Percentiles rank a stretch among this genome's conserved stretches.
These are phyloP conservation scores for Acanthamoeba quina DNA, from an alignment of 208 protist species.

Conservation along the genomic window DNA sequence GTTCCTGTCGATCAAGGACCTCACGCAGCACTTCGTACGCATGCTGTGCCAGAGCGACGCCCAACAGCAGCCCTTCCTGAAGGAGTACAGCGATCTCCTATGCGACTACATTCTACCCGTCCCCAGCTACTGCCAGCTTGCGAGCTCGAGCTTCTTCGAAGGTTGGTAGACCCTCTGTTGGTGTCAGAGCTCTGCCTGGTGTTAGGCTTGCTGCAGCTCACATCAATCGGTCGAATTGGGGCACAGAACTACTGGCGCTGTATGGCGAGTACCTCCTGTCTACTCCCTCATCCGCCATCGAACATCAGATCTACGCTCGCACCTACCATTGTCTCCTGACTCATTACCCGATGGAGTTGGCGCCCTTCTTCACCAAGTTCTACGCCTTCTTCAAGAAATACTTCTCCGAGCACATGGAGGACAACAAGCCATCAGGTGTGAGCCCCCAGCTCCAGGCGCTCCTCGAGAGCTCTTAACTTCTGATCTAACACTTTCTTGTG, in stretches of 20 bases:
- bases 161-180: not conserved
- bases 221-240: not conserved
- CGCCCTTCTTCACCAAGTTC: conserved; percentile 35
- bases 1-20: conserved; percentile 31
- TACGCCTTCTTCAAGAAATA: conserved; percentile 33
- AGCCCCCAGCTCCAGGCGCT: not conserved
- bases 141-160: conserved; percentile 23
- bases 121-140: conserved; percentile 41
- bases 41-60: conserved; percentile 58
- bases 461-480: not conserved
- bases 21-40: conserved; percentile 22
- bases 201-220: not conserved
- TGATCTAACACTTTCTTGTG: not conserved
- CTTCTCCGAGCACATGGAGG: conserved; percentile 27
- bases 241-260: not conserved
- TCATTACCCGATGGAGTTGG: conserved; percentile 39
- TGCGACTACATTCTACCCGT: conserved; percentile 53
- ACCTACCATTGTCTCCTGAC: conserved; percentile 57
- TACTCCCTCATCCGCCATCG: conserved; percentile 4
- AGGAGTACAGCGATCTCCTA: conserved; percentile 52
- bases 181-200: not conserved
- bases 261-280: conserved; percentile 32
- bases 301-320: conserved; percentile 48
- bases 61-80: conserved; percentile 16
- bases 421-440: conserved; percentile 21